These are phyloP conservation scores for Ogataea paradorogensis DNA, from an alignment of 805 yeast genomes.

Conservation along the genomic window DNA sequence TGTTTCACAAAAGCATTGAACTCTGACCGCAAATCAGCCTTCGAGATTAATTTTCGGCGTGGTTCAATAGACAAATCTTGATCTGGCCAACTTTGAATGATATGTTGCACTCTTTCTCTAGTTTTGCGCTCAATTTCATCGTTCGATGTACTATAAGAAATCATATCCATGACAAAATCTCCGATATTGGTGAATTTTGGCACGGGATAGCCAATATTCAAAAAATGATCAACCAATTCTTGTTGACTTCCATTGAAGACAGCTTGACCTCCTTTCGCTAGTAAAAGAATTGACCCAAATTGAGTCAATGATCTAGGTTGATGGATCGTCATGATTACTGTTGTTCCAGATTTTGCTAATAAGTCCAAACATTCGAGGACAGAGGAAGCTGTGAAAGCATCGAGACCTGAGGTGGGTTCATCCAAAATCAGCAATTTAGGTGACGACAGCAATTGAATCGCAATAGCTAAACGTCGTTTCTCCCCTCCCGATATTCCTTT, in stretches of 20 bases:
- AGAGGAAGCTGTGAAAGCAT: constrained; percentile 71
- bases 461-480: constrained; percentile 78
- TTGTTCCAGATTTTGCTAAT: constrained; percentile 58
- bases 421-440: constrained; percentile 73
- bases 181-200: constrained; percentile 68
- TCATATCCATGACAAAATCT: constrained; percentile 68
- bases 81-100: constrained; percentile 39
- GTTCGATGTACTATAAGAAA: constrained; percentile 54
- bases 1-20: constrained; percentile 32
- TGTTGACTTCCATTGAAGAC: constrained; percentile 61
- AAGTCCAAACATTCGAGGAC: constrained; percentile 58
- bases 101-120: constrained; percentile 36
- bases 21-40: constrained; percentile 14
- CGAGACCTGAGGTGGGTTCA: constrained; percentile 89
- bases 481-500: constrained; percentile 80
- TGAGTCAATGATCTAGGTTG: constrained; percentile 70
- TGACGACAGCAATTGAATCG: constrained; percentile 68
- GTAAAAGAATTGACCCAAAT: constrained; percentile 69
- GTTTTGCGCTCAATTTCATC: constrained; percentile 40
- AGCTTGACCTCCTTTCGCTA: constrained; percentile 71
- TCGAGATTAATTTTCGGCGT: constrained; percentile 12
- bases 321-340: constrained; percentile 75
- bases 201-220: constrained; percentile 47
- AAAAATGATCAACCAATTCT: constrained; percentile 47
- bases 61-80: not conserved